Percentiles rank a stretch among this genome's conserved stretches.
phyloP scores from a whole-genome alignment of 139 green algal genomes.

The Chlamydomonas incerta region DNA sequence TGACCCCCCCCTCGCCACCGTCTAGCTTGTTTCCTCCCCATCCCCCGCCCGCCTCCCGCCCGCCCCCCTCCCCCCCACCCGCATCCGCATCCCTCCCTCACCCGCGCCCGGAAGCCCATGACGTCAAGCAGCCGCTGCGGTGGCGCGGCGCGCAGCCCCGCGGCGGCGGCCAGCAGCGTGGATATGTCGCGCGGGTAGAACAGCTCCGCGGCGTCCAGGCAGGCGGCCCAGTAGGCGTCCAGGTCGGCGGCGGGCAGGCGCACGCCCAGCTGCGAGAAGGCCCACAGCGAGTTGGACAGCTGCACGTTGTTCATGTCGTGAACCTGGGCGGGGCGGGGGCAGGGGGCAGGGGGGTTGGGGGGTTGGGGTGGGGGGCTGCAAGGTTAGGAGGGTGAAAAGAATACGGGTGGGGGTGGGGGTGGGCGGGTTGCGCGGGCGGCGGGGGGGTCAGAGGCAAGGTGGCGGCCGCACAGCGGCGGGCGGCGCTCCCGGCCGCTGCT shows the following conservation, averaged over 20 bases:
- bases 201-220: background rate
- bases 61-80: background rate
- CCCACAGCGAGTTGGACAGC: constrained; percentile 34
- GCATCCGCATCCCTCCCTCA: background rate
- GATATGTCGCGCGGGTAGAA: constrained; percentile 39
- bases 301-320: constrained; percentile 45
- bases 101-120: constrained; percentile 28
- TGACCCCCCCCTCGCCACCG: too few species aligned
- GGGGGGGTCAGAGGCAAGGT: too few species aligned
- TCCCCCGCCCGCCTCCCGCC: background rate
- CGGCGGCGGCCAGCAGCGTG: constrained; percentile 35
- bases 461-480: too few species aligned
- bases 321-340: background rate
- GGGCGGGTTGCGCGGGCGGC: too few species aligned
- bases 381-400: too few species aligned
- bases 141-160: constrained; percentile 1
- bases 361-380: too few species aligned
- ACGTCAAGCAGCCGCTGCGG: constrained; percentile 13
- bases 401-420: too few species aligned
- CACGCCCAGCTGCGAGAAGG: constrained; percentile 5
- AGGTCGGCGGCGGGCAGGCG: background rate
- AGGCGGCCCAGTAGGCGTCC: background rate
- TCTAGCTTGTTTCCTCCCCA: too few species aligned
- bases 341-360: background rate
- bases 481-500: too few species aligned